These are phyloP conservation scores for Flaveria trinervia DNA, from an alignment of 129 eudicot species.

Conservation along the genomic window DNA sequence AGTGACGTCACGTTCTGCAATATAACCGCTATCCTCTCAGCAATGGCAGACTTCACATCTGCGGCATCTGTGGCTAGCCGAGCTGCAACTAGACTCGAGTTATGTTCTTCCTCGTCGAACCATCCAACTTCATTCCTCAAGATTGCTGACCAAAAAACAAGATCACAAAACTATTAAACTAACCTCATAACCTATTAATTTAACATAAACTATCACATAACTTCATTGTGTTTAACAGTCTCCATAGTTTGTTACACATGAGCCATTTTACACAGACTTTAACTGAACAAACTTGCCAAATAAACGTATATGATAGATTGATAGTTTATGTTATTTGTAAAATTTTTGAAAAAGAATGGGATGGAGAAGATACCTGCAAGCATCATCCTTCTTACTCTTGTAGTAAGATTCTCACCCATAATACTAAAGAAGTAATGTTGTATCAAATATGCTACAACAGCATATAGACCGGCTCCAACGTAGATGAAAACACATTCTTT, in stretches of 20 bases:
- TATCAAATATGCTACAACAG: constrained; percentile 88
- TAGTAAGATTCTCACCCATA: constrained; percentile 97
- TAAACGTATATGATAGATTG: no score
- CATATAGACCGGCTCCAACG: constrained; percentile 90
- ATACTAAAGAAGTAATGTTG: constrained; percentile 98
- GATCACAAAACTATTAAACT: background rate
- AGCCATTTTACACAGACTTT: no score
- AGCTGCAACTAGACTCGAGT: constrained; percentile 91
- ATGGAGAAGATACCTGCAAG: constrained; percentile 61
- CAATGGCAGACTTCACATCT: constrained; percentile 90
- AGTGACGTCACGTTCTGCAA: constrained; percentile 98
- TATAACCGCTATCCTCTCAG: constrained; percentile 91
- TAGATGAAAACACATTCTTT: constrained; percentile 90
- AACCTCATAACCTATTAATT: no score
- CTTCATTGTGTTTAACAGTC: no score
- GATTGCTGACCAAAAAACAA: constrained; percentile 54
- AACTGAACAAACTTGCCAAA: no score
- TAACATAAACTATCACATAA: no score
- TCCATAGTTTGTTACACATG: no score
- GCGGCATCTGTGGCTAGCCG: constrained; percentile 96
- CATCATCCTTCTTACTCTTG: constrained; percentile 97
- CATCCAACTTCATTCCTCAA: constrained; percentile 98
- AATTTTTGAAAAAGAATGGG: background rate
- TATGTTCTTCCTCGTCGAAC: constrained; percentile 96
- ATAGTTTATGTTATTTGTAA: background rate